Conservation (phyloP, 2,329 filamentous ascomycete species). For the Cladosporium sp. region DNA sequence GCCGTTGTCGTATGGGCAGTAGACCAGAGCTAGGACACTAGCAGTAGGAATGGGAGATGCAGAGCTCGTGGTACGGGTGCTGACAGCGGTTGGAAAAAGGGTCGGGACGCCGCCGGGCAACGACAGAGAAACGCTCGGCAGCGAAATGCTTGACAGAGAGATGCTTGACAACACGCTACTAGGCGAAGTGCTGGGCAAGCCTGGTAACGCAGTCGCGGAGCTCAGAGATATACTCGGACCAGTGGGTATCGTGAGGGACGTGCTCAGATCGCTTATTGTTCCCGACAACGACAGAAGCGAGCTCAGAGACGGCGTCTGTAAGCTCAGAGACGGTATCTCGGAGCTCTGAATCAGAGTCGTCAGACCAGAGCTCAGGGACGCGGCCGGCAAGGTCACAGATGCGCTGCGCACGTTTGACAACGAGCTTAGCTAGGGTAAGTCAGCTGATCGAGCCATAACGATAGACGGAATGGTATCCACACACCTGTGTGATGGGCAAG, state of each 20-base stretch:
- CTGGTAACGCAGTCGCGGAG: conserved; percentile 10
- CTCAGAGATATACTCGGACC: conserved; percentile 9
- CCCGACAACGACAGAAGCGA: conserved; percentile 2
- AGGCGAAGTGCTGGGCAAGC: conserved; percentile 15
- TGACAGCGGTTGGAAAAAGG: background rate
- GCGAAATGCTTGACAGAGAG: background rate
- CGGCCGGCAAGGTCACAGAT: conserved; percentile 20
- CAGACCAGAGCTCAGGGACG: conserved; percentile 19
- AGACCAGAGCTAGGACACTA: conserved; percentile 24
- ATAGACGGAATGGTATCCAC: background rate
- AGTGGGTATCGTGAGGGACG: conserved; percentile 12
- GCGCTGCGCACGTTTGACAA: conserved; percentile 13
- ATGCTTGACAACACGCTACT: background rate
- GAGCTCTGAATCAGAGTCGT: conserved; percentile 21
- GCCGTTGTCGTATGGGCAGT: conserved; percentile 32
- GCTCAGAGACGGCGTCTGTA: conserved; percentile 15
- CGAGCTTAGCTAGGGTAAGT: conserved; percentile 15
- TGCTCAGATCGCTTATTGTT: conserved; percentile 19
- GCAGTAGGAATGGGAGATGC: conserved; percentile 26
- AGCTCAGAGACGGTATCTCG: conserved; percentile 10
- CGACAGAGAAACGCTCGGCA: background rate
- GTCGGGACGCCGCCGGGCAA: background rate
- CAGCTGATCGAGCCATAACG: conserved; percentile 3
- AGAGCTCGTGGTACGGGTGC: background rate
- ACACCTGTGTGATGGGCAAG: background rate